These are phyloP conservation scores for Endogone sp. DNA, from an alignment of 192 early-diverging fungal genomes.

Conservation along the genomic window DNA sequence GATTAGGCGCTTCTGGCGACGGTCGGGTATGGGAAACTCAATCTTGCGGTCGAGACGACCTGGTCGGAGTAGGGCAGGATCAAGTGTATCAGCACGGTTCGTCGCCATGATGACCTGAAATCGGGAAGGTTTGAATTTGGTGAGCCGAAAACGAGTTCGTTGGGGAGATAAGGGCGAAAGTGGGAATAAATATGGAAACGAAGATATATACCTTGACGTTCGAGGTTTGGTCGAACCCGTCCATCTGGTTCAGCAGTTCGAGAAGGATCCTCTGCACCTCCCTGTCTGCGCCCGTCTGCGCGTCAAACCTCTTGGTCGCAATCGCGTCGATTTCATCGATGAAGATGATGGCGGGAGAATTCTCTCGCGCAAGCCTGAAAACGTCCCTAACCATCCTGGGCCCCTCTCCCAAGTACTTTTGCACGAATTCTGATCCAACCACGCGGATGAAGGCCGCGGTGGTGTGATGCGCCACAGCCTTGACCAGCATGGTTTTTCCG, in stretches of 20 bases:
- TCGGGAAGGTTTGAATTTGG: background rate
- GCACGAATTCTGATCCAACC: constrained; percentile 97
- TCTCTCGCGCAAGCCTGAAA: constrained; percentile 94
- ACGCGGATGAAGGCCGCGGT: constrained; percentile 96
- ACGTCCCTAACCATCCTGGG: constrained; percentile 97
- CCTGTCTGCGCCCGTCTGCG: constrained; percentile 96
- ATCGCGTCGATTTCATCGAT: constrained; percentile 99
- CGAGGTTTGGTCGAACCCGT: constrained; percentile 97
- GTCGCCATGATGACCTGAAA: constrained; percentile 98
- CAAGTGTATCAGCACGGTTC: constrained; percentile 95
- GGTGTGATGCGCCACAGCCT: constrained; percentile 98
- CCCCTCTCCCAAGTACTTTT: constrained; percentile 98
- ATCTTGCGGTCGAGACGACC: constrained; percentile 98
- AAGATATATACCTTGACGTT: constrained; percentile 79
- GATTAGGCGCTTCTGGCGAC: constrained; percentile 95
- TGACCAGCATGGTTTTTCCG: constrained; percentile 98
- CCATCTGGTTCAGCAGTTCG: constrained; percentile 98
- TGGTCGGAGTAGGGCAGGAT: constrained; percentile 95
- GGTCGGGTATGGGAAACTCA: constrained; percentile 97
- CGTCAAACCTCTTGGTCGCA: constrained; percentile 97
- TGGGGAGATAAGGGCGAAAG: background rate
- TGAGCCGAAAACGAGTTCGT: constrained; percentile 4
- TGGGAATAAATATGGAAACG: background rate
- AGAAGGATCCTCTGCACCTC: constrained; percentile 98
- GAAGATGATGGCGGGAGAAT: constrained; percentile 97